These are phyloP conservation scores for Saprolegnia diclina DNA, from an alignment of 352 stramenopile species.

Conservation along the genomic window DNA sequence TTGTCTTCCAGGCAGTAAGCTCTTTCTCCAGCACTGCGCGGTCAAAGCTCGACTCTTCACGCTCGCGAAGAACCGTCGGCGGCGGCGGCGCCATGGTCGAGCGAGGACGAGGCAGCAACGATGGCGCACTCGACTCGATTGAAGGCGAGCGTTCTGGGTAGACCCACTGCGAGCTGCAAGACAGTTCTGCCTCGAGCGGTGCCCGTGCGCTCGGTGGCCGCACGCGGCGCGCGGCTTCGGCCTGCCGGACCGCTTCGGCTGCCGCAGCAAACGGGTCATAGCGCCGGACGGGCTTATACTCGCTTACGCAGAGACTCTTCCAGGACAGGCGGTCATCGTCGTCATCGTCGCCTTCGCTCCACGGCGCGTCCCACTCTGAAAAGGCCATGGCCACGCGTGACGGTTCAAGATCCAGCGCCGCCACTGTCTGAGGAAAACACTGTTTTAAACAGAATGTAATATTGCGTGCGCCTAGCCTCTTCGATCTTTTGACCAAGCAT, in stretches of 20 bases:
- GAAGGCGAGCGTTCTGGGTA: background rate
- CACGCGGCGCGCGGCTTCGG: background rate
- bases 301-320: constrained; percentile 21
- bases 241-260: background rate
- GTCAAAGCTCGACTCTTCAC: background rate
- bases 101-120: background rate
- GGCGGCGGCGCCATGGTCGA: background rate
- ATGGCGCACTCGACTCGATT: too few species aligned
- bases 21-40: background rate
- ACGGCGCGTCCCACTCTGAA: constrained; percentile 21
- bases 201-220: background rate
- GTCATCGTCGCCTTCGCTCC: constrained; percentile 26
- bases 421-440: too few species aligned
- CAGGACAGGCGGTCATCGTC: constrained; percentile 20
- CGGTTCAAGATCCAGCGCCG: background rate
- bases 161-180: constrained; percentile 17
- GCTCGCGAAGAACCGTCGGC: background rate
- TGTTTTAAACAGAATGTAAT: too few species aligned
- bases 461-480: background rate
- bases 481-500: background rate
- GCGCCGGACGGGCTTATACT: background rate
- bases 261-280: background rate
- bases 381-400: constrained; percentile 1
- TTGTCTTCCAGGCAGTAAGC: background rate
- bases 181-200: background rate